A percentile compares a stretch with the other conserved stretches of the same genome.
phyloP scores from a whole-genome alignment of 2,329 filamentous ascomycete genomes.

The Pseudogymnoascus verrucosus region DNA sequence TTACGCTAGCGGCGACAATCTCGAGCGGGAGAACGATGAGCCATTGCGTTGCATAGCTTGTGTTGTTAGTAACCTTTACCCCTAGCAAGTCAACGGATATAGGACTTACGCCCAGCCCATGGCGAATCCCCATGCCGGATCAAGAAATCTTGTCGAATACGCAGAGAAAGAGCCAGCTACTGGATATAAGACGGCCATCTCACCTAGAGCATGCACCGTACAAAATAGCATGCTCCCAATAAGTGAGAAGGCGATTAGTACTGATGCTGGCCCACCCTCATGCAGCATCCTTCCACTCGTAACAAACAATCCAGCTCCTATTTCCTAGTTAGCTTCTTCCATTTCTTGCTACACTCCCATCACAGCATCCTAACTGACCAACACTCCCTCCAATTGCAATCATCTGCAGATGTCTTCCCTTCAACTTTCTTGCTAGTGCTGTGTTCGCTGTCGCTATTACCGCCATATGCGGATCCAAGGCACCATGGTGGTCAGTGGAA shows the following conservation, averaged over 20 bases:
- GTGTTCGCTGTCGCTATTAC: conserved; percentile 61
- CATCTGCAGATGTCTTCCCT: conserved; percentile 56
- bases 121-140: conserved; percentile 89
- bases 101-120: conserved; percentile 81
- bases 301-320: conserved; percentile 78
- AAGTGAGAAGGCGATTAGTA: conserved; percentile 69
- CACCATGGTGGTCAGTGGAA: conserved; percentile 30
- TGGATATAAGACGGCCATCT: conserved; percentile 68
- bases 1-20: conserved; percentile 74
- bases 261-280: conserved; percentile 66
- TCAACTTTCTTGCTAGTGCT: conserved; percentile 67
- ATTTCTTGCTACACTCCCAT: background rate
- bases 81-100: background rate
- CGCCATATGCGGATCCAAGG: conserved; percentile 55
- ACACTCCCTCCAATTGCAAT: conserved; percentile 68
- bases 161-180: conserved; percentile 2
- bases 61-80: background rate
- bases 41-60: conserved; percentile 76
- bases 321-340: conserved; percentile 1
- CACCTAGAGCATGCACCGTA: conserved; percentile 83
- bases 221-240: conserved; percentile 85
- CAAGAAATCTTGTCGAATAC: conserved; percentile 69
- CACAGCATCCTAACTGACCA: conserved; percentile 37
- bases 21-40: conserved; percentile 71
- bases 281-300: conserved; percentile 66